phyloP scores from a whole-genome alignment of 2,329 filamentous ascomycete species.

The Alternaria arbusti region DNA sequence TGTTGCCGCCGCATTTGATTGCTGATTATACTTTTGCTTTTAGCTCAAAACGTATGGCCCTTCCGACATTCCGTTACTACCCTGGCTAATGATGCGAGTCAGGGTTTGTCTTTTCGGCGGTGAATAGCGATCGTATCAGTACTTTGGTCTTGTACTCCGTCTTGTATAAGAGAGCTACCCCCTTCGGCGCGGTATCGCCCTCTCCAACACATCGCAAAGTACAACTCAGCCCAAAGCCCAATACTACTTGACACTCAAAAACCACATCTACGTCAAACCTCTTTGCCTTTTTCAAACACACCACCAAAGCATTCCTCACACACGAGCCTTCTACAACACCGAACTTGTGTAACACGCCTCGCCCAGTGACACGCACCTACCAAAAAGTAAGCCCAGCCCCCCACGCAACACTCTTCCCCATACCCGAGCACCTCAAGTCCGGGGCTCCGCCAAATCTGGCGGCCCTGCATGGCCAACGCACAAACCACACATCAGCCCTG shows the following conservation, averaged over 20 bases:
- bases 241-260: slow-evolving; percentile 3
- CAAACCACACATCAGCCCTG: slow-evolving; percentile 33
- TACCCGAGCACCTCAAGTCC: slow-evolving; percentile 26
- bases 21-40: slow-evolving; percentile 34
- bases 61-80: slow-evolving; percentile 11
- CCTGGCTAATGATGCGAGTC: slow-evolving; percentile 35
- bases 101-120: slow-evolving; percentile 26
- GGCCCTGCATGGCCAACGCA: slow-evolving; percentile 38
- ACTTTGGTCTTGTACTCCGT: slow-evolving; percentile 8
- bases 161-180: slow-evolving; percentile 33
- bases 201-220: slow-evolving; percentile 12
- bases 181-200: slow-evolving; percentile 20
- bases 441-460: slow-evolving; percentile 28
- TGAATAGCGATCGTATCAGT: slow-evolving; percentile 18
- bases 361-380: slow-evolving; percentile 17
- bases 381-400: slow-evolving; percentile 41
- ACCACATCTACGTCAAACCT: slow-evolving; percentile 14
- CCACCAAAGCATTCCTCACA: slow-evolving; percentile 14
- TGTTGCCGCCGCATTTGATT: slow-evolving; percentile 25
- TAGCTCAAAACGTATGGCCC: slow-evolving; percentile 32
- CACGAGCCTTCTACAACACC: slow-evolving; percentile 15
- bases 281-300: background rate
- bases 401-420: slow-evolving; percentile 31
- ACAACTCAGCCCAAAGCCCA: slow-evolving; percentile 7
- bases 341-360: slow-evolving; percentile 22